Percentiles rank a stretch among this genome's conserved stretches.
Conservation (phyloP, 169 alveolate species). For the Eimeria nieschulzi region DNA sequence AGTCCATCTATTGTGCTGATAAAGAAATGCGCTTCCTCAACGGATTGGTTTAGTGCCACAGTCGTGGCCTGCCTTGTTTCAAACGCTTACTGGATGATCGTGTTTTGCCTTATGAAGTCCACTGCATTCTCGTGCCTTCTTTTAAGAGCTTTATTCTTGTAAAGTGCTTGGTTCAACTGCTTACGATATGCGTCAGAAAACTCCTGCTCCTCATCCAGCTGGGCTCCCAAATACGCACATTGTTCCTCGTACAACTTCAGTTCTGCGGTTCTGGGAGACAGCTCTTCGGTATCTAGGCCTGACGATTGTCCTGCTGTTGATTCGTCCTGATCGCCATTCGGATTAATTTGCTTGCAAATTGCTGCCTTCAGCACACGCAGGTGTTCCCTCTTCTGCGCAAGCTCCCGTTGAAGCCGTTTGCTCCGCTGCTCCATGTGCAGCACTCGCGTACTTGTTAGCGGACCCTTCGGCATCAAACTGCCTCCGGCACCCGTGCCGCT, state of each 20-base stretch:
- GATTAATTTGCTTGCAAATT: conserved; percentile 21
- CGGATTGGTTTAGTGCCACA: too few species aligned
- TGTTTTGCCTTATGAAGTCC: conserved; percentile 11
- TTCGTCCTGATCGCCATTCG: background rate
- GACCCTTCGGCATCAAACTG: conserved; percentile 14
- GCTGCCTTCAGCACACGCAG: conserved; percentile 55
- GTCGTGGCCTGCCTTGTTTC: background rate
- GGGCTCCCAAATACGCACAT: conserved; percentile 40
- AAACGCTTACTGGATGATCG: conserved; percentile 20
- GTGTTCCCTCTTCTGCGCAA: conserved; percentile 59
- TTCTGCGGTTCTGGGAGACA: conserved; percentile 25
- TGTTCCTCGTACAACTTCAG: conserved; percentile 44
- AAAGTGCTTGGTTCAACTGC: conserved; percentile 1
- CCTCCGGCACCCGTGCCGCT: conserved; percentile 54
- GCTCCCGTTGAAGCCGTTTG: conserved; percentile 30
- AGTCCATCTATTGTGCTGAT: too few species aligned
- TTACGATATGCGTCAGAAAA: conserved; percentile 24
- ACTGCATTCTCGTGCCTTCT: conserved; percentile 27
- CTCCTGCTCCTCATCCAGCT: conserved; percentile 56
- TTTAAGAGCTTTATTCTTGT: conserved; percentile 22
- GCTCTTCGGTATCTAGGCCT: conserved; percentile 15
- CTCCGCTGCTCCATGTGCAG: conserved; percentile 67
- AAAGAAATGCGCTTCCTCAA: too few species aligned
- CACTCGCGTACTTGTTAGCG: conserved; percentile 66
- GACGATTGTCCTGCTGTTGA: background rate